Evolutionary conservation across 2,329 filamentous ascomycete genomes (phyloP).

Genomic region (Clathrospora elynae): DNA sequence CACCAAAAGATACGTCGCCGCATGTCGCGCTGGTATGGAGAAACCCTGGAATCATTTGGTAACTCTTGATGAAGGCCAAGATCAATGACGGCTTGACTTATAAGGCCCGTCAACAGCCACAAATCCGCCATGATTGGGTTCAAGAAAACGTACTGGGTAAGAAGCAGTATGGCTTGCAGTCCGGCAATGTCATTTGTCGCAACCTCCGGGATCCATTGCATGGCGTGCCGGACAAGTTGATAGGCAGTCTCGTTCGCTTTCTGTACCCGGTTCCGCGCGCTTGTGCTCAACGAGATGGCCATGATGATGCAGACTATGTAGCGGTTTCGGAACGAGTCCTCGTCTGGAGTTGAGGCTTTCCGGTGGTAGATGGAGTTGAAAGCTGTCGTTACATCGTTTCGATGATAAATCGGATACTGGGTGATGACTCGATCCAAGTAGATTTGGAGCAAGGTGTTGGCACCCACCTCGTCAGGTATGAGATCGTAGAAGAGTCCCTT

Average conservation of each 20-base stretch:
- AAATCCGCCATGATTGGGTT: conserved; percentile 46
- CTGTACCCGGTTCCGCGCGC: conserved; percentile 41
- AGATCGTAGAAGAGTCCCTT: conserved; percentile 33
- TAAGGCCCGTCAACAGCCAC: conserved; percentile 46
- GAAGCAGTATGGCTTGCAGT: conserved; percentile 42
- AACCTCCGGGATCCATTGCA: conserved; percentile 46
- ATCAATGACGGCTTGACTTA: conserved; percentile 46
- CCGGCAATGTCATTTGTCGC: conserved; percentile 45
- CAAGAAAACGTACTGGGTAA: conserved; percentile 46
- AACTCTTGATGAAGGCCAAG: conserved; percentile 46
- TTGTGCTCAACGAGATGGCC: conserved; percentile 45
- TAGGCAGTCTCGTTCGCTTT: conserved; percentile 42
- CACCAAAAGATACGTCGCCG: conserved; percentile 47
- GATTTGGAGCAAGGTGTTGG: conserved; percentile 40
- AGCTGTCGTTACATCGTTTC: conserved; percentile 40
- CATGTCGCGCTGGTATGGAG: conserved; percentile 44
- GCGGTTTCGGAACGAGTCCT: conserved; percentile 38
- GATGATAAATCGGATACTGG: conserved; percentile 47
- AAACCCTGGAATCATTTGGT: conserved; percentile 34
- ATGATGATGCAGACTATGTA: conserved; percentile 48
- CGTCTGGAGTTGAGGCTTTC: conserved; percentile 27
- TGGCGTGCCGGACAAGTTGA: conserved; percentile 42
- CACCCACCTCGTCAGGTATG: conserved; percentile 38
- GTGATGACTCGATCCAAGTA: conserved; percentile 44
- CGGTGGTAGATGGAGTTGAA: conserved; percentile 43